Conservation (phyloP, 768 basidiomycete species). For the Leucocoprinus sp. region DNA sequence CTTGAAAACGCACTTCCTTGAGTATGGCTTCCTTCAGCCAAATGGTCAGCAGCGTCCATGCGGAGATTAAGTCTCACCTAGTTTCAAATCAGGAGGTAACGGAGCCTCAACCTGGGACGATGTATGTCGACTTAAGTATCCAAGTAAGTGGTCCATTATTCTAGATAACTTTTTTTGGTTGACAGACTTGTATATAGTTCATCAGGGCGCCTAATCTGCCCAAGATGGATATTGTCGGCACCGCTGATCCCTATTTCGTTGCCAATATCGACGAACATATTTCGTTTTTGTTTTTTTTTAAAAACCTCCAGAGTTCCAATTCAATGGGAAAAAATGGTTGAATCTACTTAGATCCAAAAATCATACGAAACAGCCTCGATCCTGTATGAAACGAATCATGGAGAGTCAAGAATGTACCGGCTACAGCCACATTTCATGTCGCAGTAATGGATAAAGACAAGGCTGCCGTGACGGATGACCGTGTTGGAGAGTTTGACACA, state of each 20-base stretch:
- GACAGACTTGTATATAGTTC: conserved; percentile 36
- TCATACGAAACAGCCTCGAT: conserved; percentile 42
- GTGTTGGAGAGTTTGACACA: conserved; percentile 57
- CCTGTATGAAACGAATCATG: conserved; percentile 77
- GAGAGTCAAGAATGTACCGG: conserved; percentile 66
- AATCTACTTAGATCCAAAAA: conserved; percentile 64
- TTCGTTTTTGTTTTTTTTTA: conserved; percentile 49
- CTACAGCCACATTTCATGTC: conserved; percentile 49
- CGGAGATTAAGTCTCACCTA: too few species aligned
- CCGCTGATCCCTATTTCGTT: conserved; percentile 65
- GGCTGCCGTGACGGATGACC: conserved; percentile 47
- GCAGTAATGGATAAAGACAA: conserved; percentile 65
- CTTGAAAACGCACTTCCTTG: too few species aligned
- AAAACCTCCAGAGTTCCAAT: too few species aligned
- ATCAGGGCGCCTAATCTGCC: conserved; percentile 65
- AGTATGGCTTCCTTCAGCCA: too few species aligned
- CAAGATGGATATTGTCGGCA: conserved; percentile 58
- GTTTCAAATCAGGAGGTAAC: too few species aligned
- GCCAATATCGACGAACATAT: conserved; percentile 57
- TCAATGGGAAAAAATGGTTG: too few species aligned
- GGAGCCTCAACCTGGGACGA: conserved; percentile 19
- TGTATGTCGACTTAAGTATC: conserved; percentile 52
- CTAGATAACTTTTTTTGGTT: background rate
- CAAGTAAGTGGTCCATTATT: conserved; percentile 28
- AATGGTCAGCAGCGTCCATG: too few species aligned